Evolutionary conservation across 345 rosid species (phyloP).

Genomic region (Citrus inodora): DNA sequence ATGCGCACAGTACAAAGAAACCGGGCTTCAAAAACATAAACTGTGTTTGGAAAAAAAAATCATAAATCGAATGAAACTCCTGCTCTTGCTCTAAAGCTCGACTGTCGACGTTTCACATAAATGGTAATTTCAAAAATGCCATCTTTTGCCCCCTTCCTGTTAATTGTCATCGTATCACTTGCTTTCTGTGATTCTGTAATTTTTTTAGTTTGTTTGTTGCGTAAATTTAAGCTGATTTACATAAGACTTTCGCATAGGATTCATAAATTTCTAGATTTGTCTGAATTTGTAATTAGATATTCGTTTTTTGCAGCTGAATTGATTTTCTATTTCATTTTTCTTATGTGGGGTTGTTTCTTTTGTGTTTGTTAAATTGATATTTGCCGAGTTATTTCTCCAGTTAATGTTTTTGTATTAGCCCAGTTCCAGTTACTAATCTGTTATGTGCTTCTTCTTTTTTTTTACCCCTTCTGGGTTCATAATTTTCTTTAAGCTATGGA

Average conservation of each 20-base stretch:
- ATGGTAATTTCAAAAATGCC: not conserved
- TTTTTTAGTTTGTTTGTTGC: not conserved
- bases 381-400: not conserved
- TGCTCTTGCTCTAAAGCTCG: not conserved
- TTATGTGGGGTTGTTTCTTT: not conserved
- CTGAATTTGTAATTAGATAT: not conserved
- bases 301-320: slow-evolving; percentile 2
- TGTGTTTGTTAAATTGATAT: not conserved
- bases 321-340: not conserved
- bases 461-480: not conserved
- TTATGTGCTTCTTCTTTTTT: not conserved
- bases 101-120: not conserved
- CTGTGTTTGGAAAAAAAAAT: too few relatives aligned
- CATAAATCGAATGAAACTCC: not conserved
- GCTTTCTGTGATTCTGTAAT: not conserved
- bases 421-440: not conserved
- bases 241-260: not conserved
- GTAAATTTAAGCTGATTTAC: not conserved
- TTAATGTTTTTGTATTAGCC: not conserved
- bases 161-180: too few relatives aligned
- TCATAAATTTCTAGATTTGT: not conserved
- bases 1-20: too few relatives aligned
- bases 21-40: too few relatives aligned
- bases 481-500: not conserved
- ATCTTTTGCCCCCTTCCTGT: too few relatives aligned